Percentiles rank a stretch among this genome's conserved stretches.
phyloP scores from a whole-genome alignment of 495 filamentous ascomycete species.

The Aspergillus kassunensis region DNA sequence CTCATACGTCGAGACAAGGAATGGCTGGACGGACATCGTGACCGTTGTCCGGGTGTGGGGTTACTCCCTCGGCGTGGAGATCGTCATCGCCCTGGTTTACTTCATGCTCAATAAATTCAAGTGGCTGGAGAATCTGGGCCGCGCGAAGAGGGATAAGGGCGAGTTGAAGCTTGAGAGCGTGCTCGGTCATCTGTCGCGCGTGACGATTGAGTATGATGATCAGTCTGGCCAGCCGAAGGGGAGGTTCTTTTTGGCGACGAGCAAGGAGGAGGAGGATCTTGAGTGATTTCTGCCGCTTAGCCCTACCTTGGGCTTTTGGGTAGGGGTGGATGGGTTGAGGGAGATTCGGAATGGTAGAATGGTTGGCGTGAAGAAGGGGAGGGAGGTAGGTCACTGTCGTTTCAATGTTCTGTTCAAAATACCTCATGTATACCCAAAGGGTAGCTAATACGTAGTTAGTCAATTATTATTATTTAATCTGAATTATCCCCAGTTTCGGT shows the following conservation, averaged over 20 bases:
- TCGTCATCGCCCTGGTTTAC: constrained; percentile 73
- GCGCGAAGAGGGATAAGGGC: constrained; percentile 60
- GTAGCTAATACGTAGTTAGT: too few relatives aligned
- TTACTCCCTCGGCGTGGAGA: constrained; percentile 68
- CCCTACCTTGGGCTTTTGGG: too few relatives aligned
- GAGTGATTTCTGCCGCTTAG: constrained; percentile 19
- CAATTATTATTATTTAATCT: too few relatives aligned
- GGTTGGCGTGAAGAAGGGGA: too few relatives aligned
- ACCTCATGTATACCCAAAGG: too few relatives aligned
- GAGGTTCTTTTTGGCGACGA: constrained; percentile 34
- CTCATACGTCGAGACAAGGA: constrained; percentile 44
- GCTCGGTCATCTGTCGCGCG: constrained; percentile 62
- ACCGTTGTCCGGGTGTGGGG: constrained; percentile 76
- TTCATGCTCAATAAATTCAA: constrained; percentile 62
- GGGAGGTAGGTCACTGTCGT: too few relatives aligned
- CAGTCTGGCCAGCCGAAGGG: constrained; percentile 40
- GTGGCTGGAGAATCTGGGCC: constrained; percentile 68
- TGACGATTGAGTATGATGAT: constrained; percentile 71
- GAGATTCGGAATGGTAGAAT: too few relatives aligned
- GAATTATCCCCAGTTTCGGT: too few relatives aligned
- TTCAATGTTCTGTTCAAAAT: too few relatives aligned
- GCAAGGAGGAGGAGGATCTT: constrained; percentile 42
- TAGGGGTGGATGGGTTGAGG: too few relatives aligned
- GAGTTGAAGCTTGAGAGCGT: constrained; percentile 75
- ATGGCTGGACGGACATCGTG: constrained; percentile 69